Evolutionary conservation across 2,329 filamentous ascomycete species (phyloP).

Genomic region (Dryadomyces quercivorus): DNA sequence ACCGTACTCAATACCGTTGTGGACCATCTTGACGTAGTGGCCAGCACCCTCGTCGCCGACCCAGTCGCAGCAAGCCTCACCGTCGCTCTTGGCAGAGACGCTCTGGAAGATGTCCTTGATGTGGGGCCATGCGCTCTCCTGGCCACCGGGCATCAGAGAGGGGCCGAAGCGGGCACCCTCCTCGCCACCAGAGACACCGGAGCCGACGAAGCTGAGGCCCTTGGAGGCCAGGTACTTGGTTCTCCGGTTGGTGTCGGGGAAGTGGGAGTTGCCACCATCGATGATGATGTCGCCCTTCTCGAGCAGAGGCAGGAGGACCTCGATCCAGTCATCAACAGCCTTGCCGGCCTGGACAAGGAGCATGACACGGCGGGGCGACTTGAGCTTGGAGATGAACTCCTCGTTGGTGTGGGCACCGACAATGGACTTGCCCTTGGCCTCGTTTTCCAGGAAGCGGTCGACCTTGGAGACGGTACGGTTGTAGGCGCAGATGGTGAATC

Average conservation of each 20-base stretch:
- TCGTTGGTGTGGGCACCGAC: constrained; percentile 86
- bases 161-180: constrained; percentile 97
- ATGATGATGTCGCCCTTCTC: constrained; percentile 95
- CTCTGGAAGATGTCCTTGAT: constrained; percentile 99
- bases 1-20: constrained; percentile 99
- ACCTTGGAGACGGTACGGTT: constrained; percentile 99
- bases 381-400: constrained; percentile 94
- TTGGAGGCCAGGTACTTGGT: constrained; percentile 77
- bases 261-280: constrained; percentile 98
- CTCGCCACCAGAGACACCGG: constrained; percentile 97
- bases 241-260: constrained; percentile 96
- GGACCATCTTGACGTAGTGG: constrained; percentile 99
- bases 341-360: constrained; percentile 97
- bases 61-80: constrained; percentile 98
- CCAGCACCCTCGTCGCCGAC: constrained; percentile 98
- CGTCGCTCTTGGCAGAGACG: constrained; percentile 95
- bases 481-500: constrained; percentile 95
- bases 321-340: constrained; percentile 98
- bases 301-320: constrained; percentile 75
- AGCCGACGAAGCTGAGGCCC: constrained; percentile 90
- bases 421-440: constrained; percentile 91
- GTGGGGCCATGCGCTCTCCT: constrained; percentile 93
- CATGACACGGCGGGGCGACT: constrained; percentile 95
- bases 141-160: constrained; percentile 97
- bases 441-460: constrained; percentile 82